Conservation (phyloP, 352 stramenopile genomes). For the Phytophthora tentaculata region DNA sequence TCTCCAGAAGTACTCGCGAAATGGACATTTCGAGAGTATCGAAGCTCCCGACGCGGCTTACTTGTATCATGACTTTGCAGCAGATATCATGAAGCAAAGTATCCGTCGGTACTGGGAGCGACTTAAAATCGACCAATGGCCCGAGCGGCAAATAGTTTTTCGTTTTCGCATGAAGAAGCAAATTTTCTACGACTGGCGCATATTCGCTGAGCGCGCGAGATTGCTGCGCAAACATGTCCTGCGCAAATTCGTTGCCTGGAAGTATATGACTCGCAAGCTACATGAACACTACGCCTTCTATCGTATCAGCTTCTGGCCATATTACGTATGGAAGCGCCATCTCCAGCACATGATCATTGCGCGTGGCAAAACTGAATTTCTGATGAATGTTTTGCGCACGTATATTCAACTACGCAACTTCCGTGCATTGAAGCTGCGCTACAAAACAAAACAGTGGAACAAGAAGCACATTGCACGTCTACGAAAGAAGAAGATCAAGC, state of each 20-base stretch:
- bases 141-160: slow-evolving; percentile 67
- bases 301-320: slow-evolving; percentile 75
- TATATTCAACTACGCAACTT: slow-evolving; percentile 71
- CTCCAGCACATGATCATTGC: slow-evolving; percentile 75
- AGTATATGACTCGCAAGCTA: slow-evolving; percentile 54
- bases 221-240: slow-evolving; percentile 47
- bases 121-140: slow-evolving; percentile 54
- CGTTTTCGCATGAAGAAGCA: slow-evolving; percentile 65
- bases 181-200: slow-evolving; percentile 55
- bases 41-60: slow-evolving; percentile 51
- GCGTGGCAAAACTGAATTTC: slow-evolving; percentile 60
- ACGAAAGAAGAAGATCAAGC: slow-evolving; percentile 28
- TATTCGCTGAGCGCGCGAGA: slow-evolving; percentile 48
- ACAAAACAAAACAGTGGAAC: slow-evolving; percentile 40
- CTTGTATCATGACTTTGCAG: slow-evolving; percentile 63
- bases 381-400: slow-evolving; percentile 58
- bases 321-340: slow-evolving; percentile 83
- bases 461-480: slow-evolving; percentile 35
- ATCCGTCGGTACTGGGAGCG: slow-evolving; percentile 47
- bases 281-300: slow-evolving; percentile 66
- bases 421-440: slow-evolving; percentile 46
- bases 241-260: slow-evolving; percentile 73
- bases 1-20: slow-evolving; percentile 82
- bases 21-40: slow-evolving; percentile 77
- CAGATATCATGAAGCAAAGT: slow-evolving; percentile 56